phyloP scores from a whole-genome alignment of 345 rosid genomes.

The Brassica napus region DNA sequence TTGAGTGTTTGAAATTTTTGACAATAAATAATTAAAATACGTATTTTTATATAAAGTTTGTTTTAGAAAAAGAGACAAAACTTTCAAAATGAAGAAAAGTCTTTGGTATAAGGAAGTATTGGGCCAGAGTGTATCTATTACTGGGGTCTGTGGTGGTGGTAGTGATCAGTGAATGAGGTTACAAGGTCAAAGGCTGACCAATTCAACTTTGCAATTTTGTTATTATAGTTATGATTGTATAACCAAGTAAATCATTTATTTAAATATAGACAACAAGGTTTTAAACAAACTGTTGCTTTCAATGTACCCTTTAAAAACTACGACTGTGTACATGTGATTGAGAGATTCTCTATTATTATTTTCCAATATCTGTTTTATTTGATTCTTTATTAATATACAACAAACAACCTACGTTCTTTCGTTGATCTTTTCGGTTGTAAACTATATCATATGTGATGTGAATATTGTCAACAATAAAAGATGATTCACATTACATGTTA shows the following conservation, averaged over 20 bases:
- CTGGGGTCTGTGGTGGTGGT: constrained; percentile 10
- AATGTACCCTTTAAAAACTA: constrained; percentile 24
- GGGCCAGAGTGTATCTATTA: constrained; percentile 21
- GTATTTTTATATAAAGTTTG: not conserved
- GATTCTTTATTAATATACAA: constrained; percentile 15
- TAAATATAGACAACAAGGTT: not conserved
- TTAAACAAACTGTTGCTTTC: constrained; percentile 28
- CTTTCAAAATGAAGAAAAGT: constrained; percentile 45
- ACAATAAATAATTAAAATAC: constrained; percentile 34
- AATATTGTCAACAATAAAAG: not conserved
- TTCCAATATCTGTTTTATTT: not conserved
- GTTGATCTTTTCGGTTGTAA: not conserved
- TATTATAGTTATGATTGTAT: not conserved
- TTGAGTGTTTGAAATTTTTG: constrained; percentile 50
- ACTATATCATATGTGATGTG: not conserved
- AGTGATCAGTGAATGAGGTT: constrained; percentile 18
- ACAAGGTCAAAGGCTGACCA: constrained; percentile 70
- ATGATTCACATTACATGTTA: not conserved
- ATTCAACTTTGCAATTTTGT: constrained; percentile 43
- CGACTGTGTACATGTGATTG: constrained; percentile 36
- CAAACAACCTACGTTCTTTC: not conserved
- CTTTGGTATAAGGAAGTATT: constrained; percentile 51
- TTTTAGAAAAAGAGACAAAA: not conserved
- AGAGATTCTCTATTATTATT: constrained; percentile 19
- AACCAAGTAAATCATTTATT: not conserved